Evolutionary conservation across 2,329 filamentous ascomycete genomes (phyloP), one percentile per base, ranked within the genome.

Genomic region (Penicillium griseofulvum): DNA sequence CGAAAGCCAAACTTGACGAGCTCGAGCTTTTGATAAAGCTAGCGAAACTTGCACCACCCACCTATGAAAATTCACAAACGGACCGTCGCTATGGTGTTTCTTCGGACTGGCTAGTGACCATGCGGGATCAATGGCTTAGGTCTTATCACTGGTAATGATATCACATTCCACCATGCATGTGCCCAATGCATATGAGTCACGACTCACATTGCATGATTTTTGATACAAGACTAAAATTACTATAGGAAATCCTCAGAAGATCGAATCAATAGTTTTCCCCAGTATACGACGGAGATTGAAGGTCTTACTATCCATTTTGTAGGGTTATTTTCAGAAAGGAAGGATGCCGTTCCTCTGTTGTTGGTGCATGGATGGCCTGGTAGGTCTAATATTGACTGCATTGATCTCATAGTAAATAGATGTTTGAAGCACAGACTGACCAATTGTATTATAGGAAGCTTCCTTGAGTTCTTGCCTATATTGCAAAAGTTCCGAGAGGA

Each of bases 261-360:
- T 38, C 70, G 74, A 16, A 76, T 82, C 60, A 83, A 83, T 62
- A 73, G 68, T 12, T 78, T 80, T 42, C 80, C 80, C 2, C 80
- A 83, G 56, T 83, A 76, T 69, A 79, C 68, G 2, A 68, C 72
- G 0, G 58, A 68, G 0, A 70, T 83, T 48, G 70, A 73, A 11
- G 76, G 79, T 24, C 48, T 77, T 43, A 62, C 67, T 1, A 67
- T 81, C 42, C 80, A 82, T 63, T 82, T 82, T 59, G 65, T 73
- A 0, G 80, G 77, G 2, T 68, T 82, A 0, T 81, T 81, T 57
- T 82, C 78, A 0, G 59, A 73, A 49, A 77, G 73, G 14, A 49
- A 68, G 5, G 71, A 78, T 63, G 80, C 80, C 0, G 71, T 80
- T 7, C 80, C 80, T 0, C 60, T 82, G n/a, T 57, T 75, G 4